Percentiles rank a stretch among this genome's conserved stretches.
Conservation (phyloP, 305 asterid genomes). For the Stenogyne calaminthoides region DNA sequence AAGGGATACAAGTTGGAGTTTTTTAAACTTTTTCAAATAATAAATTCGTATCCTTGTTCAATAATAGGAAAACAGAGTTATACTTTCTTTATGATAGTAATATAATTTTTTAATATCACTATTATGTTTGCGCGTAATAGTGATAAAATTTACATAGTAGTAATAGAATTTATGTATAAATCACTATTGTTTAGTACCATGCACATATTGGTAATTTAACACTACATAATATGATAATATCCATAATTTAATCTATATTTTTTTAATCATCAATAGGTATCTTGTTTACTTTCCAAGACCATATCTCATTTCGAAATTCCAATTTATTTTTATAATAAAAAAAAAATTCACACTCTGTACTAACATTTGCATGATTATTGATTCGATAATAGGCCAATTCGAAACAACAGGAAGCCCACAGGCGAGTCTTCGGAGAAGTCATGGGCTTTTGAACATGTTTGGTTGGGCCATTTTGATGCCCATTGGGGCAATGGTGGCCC, state of each 20-base stretch:
- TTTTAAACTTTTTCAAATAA: too few relatives aligned
- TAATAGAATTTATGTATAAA: too few relatives aligned
- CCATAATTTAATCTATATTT: neutral
- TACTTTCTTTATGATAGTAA: too few relatives aligned
- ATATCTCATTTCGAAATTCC: neutral
- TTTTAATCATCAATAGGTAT: neutral
- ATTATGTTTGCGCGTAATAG: too few relatives aligned
- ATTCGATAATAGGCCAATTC: conserved; percentile 51
- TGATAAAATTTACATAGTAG: too few relatives aligned
- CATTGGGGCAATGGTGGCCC: conserved; percentile 78
- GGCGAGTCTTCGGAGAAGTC: conserved; percentile 54
- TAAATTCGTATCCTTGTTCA: too few relatives aligned
- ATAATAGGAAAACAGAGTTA: too few relatives aligned
- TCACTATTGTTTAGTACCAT: neutral
- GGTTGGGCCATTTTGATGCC: conserved; percentile 88
- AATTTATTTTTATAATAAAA: too few relatives aligned
- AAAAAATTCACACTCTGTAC: neutral
- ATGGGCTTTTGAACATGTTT: conserved; percentile 77
- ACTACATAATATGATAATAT: too few relatives aligned
- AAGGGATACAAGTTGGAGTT: neutral
- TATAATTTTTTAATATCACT: too few relatives aligned
- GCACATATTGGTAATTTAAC: neutral
- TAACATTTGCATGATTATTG: neutral
- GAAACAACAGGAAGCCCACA: conserved; percentile 33
- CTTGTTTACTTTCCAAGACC: neutral